phyloP scores from a whole-genome alignment of 1,139 yeast genomes.

The Blastobotrys raffinosifermentans region DNA sequence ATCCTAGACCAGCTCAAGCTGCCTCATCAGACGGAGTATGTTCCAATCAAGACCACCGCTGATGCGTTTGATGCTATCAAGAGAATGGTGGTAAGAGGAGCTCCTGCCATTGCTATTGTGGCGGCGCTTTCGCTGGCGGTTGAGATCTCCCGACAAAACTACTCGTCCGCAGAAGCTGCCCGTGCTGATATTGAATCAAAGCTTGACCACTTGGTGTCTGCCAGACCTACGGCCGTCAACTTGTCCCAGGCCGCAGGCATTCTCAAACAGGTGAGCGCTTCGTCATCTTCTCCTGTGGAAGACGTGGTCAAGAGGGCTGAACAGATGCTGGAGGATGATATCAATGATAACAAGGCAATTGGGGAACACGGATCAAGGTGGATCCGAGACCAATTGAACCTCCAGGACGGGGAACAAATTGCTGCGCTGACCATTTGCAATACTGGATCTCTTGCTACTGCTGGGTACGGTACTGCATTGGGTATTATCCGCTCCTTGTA shows the following conservation, averaged over 20 bases:
- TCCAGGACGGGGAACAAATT: slow-evolving; percentile 33
- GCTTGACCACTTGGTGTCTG: slow-evolving; percentile 60
- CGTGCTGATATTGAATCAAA: slow-evolving; percentile 29
- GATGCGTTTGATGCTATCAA: slow-evolving; percentile 81
- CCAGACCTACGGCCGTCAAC: slow-evolving; percentile 96
- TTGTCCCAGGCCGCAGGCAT: slow-evolving; percentile 71
- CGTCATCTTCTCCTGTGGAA: not conserved
- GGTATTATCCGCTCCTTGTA: slow-evolving; percentile 77
- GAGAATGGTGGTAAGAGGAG: slow-evolving; percentile 93
- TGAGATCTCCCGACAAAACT: slow-evolving; percentile 39
- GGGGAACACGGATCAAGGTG: slow-evolving; percentile 80
- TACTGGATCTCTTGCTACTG: slow-evolving; percentile 76
- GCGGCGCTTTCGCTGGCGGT: slow-evolving; percentile 82
- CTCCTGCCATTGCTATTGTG: slow-evolving; percentile 96
- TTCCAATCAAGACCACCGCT: slow-evolving; percentile 51
- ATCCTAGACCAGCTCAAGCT: slow-evolving; percentile 77
- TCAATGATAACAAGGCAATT: slow-evolving; percentile 64
- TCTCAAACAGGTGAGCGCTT: slow-evolving; percentile 36
- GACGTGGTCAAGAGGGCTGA: slow-evolving; percentile 44
- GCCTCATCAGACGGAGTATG: slow-evolving; percentile 72
- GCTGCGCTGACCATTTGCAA: slow-evolving; percentile 72
- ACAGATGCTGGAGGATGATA: slow-evolving; percentile 65
- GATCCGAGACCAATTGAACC: slow-evolving; percentile 36
- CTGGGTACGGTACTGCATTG: slow-evolving; percentile 95
- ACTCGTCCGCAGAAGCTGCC: not conserved